Base-by-base conservation (phyloP, 2,329 filamentous ascomycete species). In the Penicillium corylophilum region DNA sequence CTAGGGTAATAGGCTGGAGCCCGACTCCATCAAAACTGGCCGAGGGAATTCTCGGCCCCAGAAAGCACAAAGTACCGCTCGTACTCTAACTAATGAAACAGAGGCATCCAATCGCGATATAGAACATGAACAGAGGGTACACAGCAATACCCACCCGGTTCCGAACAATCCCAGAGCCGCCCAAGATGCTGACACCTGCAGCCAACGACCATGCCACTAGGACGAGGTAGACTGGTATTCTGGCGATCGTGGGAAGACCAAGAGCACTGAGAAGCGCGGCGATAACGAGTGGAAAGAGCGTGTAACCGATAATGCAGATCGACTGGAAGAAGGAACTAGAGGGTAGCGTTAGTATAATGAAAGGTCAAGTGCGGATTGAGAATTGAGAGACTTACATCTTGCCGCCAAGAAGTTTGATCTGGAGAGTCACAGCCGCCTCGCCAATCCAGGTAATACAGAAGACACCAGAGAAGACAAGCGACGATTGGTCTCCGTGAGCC, bases 381-480 rank as follows among this genome's bases (percentile, higher is more conserved):
- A 38, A 23, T 12, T 16, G 6, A 22, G 12, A 26, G 8, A 83
- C 91, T 74, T 78, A 97, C 93, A 99, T 96, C 77, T 94, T 96
- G 41, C 94, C 94, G 53, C 94, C 94, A 53, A 99, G 76, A 62
- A 99, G 79, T 77, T 95, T 96, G 72, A 99, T 97, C 80, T 99
- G 94, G 68, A 95, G 75, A n/a, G 94, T 99, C 53, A 99, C 94
- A 3, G 96, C 88, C 1, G 92, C 92, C 77, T 97, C 92, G 24
- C 92, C 94, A 52, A 99, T 85, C 94, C 94, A 99, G 48, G 99
- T 87, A 74, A 95, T 89, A 43, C 91, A 90, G 75, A 99, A 99
- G 41, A 99, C 91, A 4, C 94, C 94, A 31, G 90, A 95, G 71
- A 99, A 99, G 24, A 97, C 92, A 36, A 89, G 75, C 55, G 92